phyloP scores from a whole-genome alignment of 768 basidiomycete species.

The Auricularia sp. region DNA sequence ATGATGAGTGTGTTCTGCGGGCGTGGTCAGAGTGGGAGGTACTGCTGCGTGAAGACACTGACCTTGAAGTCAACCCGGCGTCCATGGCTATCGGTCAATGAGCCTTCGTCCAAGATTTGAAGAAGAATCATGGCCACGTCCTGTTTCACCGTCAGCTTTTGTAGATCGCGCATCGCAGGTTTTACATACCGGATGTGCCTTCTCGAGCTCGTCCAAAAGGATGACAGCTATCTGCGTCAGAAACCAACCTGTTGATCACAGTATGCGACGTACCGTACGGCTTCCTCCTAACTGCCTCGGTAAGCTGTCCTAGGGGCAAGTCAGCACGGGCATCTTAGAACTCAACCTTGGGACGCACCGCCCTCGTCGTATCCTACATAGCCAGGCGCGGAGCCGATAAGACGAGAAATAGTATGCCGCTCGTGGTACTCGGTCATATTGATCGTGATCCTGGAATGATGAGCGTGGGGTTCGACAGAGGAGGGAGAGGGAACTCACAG shows the following conservation, averaged over 20 bases:
- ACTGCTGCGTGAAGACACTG: no score
- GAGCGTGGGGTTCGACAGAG: not conserved
- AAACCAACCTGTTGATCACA: not conserved
- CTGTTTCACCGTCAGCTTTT: conserved; percentile 20
- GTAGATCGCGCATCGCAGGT: no score
- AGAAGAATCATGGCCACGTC: conserved; percentile 86
- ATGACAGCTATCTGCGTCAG: conserved; percentile 37
- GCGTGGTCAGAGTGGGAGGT: not conserved
- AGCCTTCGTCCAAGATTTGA: conserved; percentile 86
- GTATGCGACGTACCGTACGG: conserved; percentile 37
- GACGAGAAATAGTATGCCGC: conserved; percentile 78
- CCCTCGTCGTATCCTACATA: conserved; percentile 72
- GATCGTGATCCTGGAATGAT: conserved; percentile 60
- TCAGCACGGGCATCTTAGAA: not conserved
- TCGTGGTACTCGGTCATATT: conserved; percentile 98
- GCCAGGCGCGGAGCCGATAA: conserved; percentile 89
- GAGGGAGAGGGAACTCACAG: conserved; percentile 39
- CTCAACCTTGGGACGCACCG: conserved; percentile 31
- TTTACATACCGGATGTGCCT: conserved; percentile 74
- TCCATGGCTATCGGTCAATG: conserved; percentile 83
- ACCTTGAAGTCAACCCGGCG: conserved; percentile 87
- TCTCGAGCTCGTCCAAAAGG: conserved; percentile 57
- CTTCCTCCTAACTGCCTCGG: conserved; percentile 52
- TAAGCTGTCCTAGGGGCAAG: conserved; percentile 35
- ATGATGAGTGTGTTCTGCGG: conserved; percentile 81